Evolutionary conservation across 139 green algal species (phyloP), one percentile per base, ranked within the genome.

Genomic region (Chlorella sp.): DNA sequence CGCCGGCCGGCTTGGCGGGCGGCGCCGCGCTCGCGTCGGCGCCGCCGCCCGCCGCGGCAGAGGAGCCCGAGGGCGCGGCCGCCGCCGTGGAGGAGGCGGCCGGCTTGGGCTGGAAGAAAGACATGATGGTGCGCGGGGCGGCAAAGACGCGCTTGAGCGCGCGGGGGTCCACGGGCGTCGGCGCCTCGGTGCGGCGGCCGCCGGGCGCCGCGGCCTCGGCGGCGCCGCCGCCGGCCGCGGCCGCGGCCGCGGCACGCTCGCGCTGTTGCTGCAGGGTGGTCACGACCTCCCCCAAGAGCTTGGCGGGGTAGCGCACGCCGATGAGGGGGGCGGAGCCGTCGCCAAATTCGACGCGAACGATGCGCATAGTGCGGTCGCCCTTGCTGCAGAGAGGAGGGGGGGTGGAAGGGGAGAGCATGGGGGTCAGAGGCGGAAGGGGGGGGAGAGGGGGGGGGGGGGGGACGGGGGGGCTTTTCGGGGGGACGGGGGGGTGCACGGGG

Each of bases 241-340:
- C 60, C 25, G 46, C 36, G 19, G 27, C 51, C 29, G 43, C 50
- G n/a, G n/a, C n/a, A n/a, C n/a, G n/a, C n/a, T n/a, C 50, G 43
- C 50, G 33, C 46, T 46, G n/a, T 33, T 77, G 23, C 75, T 88
- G 68, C 51, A 76, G 31, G 2, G 77, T 73, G n/a, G 56, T 51
- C 43, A 85, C 83, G 21, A 95, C 91, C 68, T 95, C 84, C 4
- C 77, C 70, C 67, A 95, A 79, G 53, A 95, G 79, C 11, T 82
- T 59, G 15, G 59, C 76, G 11, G 89, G 86, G 77, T 93, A 94
- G 31, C 87, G 82, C 72, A 94, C 88, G 17, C 88, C 84, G 15
- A 90, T 77, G 59, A 90, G 67, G 46, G 73, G 73, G 48, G 48
- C 48, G 8, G 42, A 53, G 62, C 62, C 76, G 42, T 83, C 77